phyloP scores from a whole-genome alignment of 2,329 filamentous ascomycete species.

The Fusarium nelsonii region DNA sequence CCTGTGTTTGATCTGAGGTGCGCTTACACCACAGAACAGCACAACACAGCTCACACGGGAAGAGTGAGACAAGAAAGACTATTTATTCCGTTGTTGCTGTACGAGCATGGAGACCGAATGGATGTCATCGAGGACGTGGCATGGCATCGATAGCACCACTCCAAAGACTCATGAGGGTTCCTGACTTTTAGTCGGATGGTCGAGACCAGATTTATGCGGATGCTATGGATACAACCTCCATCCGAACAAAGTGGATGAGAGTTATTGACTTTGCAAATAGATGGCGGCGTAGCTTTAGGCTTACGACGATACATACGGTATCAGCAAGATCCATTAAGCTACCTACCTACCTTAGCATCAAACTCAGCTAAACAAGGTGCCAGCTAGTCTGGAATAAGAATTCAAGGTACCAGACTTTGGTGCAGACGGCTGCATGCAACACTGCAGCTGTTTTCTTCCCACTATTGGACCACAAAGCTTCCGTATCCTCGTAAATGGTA shows the following conservation, averaged over 20 bases:
- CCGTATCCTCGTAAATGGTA: conserved; percentile 35
- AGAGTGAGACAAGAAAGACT: conserved; percentile 20
- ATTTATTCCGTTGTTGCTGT: conserved; percentile 24
- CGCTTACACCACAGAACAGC: conserved; percentile 15
- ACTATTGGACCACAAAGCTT: conserved; percentile 28
- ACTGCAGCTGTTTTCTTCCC: conserved; percentile 13
- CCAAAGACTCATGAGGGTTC: conserved; percentile 18
- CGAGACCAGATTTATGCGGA: conserved; percentile 18
- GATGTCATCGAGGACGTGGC: conserved; percentile 28
- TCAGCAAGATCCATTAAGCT: neutral
- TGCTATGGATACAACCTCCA: conserved; percentile 6
- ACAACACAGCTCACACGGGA: conserved; percentile 5
- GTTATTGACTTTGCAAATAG: conserved; percentile 26
- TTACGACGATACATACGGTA: conserved; percentile 15
- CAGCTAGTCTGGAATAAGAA: conserved; percentile 22
- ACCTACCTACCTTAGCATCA: neutral
- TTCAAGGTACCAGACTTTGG: conserved; percentile 30
- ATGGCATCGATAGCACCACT: conserved; percentile 32
- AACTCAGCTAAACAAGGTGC: conserved; percentile 18
- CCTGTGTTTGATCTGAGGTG: conserved; percentile 9
- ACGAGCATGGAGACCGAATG: conserved; percentile 23
- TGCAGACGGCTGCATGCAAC: conserved; percentile 31
- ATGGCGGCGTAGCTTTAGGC: conserved; percentile 25
- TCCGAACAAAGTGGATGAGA: conserved; percentile 8
- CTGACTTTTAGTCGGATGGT: conserved; percentile 11